phyloP scores from a whole-genome alignment of 352 stramenopile species.

The Pseudoperonospora humuli region DNA sequence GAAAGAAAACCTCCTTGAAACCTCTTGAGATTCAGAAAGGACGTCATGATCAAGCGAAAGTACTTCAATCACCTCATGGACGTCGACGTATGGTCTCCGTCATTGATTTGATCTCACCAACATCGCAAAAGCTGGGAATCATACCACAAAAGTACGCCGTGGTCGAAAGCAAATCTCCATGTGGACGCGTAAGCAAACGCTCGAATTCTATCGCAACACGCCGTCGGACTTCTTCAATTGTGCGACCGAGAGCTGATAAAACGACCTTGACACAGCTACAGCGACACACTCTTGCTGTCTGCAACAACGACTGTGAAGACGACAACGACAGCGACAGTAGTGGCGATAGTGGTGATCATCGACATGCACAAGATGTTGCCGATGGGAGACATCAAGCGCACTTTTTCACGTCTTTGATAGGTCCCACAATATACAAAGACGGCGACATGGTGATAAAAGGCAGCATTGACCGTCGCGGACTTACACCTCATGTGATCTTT shows the following conservation, averaged over 20 bases:
- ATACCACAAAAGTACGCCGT: slow-evolving; percentile 10
- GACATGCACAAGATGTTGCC: too few relatives aligned
- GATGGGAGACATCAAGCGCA: slow-evolving; percentile 8
- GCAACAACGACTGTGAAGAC: too few relatives aligned
- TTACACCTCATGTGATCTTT: slow-evolving; percentile 63
- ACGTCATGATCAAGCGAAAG: slow-evolving; percentile 4
- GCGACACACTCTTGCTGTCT: background rate
- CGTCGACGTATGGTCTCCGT: slow-evolving; percentile 1
- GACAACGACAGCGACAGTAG: slow-evolving; percentile 12
- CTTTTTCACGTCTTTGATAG: slow-evolving; percentile 15
- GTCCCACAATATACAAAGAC: slow-evolving; percentile 36
- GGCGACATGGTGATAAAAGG: slow-evolving; percentile 36
- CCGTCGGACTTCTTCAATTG: slow-evolving; percentile 5
- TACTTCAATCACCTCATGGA: background rate
- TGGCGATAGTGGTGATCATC: slow-evolving; percentile 5
- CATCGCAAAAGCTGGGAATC: slow-evolving; percentile 1
- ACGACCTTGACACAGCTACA: background rate
- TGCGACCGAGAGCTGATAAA: slow-evolving; percentile 1
- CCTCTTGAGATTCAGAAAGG: slow-evolving; percentile 7
- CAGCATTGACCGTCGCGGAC: slow-evolving; percentile 41
- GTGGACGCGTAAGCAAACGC: slow-evolving; percentile 1
- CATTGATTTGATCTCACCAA: background rate
- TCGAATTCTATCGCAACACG: slow-evolving; percentile 7
- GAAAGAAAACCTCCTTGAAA: slow-evolving; percentile 19
- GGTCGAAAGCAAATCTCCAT: background rate